Conservation (phyloP, 192 early-diverging fungal species). For the Coemansia sp. region DNA sequence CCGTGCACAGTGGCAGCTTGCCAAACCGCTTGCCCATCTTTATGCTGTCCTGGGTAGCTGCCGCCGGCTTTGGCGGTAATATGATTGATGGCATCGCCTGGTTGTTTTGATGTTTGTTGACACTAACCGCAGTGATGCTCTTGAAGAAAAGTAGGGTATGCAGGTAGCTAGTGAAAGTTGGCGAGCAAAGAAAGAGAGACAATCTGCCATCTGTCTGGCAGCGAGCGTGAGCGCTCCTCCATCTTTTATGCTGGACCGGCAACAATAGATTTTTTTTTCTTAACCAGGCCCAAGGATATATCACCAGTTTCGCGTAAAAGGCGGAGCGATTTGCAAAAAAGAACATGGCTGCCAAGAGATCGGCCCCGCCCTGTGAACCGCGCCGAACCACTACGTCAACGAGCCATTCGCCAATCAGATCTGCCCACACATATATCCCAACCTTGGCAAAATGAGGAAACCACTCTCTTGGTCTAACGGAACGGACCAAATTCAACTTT, state of each 20-base stretch:
- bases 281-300: not conserved
- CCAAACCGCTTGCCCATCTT: conserved; percentile 8
- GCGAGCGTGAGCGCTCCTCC: not conserved
- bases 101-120: not conserved
- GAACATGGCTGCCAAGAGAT: conserved; percentile 2
- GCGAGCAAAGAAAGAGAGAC: not conserved
- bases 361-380: not conserved
- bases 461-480: too few species aligned
- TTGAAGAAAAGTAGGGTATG: not conserved
- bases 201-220: not conserved
- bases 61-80: not conserved
- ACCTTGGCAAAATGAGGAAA: not conserved
- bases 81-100: conserved; percentile 7
- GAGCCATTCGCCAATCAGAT: not conserved
- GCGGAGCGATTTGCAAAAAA: not conserved
- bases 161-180: not conserved
- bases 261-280: not conserved
- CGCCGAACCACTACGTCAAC: not conserved
- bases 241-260: not conserved
- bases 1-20: conserved; percentile 44
- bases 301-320: not conserved
- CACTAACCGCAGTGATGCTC: not conserved
- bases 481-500: not conserved
- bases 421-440: not conserved
- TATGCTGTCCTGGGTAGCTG: not conserved